Percentiles rank a stretch among this genome's conserved stretches.
phyloP scores from a whole-genome alignment of 2,329 filamentous ascomycete species.

The Epichloe aotearoae region DNA sequence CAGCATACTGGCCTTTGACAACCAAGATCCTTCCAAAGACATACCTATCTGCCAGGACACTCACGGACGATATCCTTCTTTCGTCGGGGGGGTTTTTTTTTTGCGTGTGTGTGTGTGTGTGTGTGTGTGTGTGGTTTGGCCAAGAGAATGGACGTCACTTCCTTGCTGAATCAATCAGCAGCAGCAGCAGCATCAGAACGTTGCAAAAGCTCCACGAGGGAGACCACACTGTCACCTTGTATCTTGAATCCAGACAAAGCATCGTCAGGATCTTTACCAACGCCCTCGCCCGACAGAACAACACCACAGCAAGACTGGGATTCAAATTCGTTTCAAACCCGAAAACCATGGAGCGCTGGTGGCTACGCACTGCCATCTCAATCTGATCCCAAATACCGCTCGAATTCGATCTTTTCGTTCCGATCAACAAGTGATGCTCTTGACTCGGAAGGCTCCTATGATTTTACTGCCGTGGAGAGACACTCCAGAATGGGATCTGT shows the following conservation, averaged over 20 bases:
- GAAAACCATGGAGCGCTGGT: conserved; percentile 38
- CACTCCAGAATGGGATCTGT: conserved; percentile 20
- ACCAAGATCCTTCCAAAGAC: neutral
- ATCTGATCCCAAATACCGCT: conserved; percentile 22
- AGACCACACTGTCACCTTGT: conserved; percentile 6
- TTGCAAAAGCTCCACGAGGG: conserved; percentile 4
- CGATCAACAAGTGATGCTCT: conserved; percentile 13
- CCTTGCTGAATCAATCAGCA: conserved; percentile 25
- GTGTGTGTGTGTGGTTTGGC: neutral
- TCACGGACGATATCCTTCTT: neutral
- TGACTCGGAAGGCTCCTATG: conserved; percentile 11
- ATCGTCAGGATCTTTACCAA: conserved; percentile 14
- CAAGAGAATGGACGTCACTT: conserved; percentile 27
- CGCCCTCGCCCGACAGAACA: conserved; percentile 21
- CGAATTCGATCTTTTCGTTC: conserved; percentile 10
- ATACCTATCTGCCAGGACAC: neutral
- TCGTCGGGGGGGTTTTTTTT: neutral
- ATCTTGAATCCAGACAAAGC: neutral
- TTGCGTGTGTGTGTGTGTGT: neutral
- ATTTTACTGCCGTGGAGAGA: conserved; percentile 8
- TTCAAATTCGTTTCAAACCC: conserved; percentile 13
- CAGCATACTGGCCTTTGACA: neutral
- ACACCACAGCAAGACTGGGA: conserved; percentile 13
- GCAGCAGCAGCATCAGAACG: conserved; percentile 9
- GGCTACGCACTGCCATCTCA: conserved; percentile 34